A percentile compares a stretch with the other conserved stretches of the same genome.
Evolutionary conservation across 306 rosid genomes (phyloP).

Genomic region (Medicago ruthenica): DNA sequence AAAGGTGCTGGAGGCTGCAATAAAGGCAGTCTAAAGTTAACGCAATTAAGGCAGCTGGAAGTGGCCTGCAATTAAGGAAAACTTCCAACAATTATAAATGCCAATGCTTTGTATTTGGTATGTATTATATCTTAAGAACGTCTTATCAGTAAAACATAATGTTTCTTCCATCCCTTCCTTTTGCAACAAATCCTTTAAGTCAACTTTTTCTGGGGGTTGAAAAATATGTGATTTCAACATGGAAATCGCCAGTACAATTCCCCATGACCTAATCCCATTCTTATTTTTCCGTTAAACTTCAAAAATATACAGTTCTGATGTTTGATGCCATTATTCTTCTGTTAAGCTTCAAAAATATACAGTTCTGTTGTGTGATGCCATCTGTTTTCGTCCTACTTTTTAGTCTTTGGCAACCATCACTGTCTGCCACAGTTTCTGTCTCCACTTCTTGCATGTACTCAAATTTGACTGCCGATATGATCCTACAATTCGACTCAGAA

Average conservation of each 20-base stretch:
- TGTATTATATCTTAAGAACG: background rate
- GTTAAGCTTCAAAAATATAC: background rate
- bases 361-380: background rate
- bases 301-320: too few relatives aligned
- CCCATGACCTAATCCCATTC: conserved; percentile 2
- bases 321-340: too few relatives aligned
- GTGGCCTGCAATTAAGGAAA: background rate
- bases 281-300: background rate
- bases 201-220: background rate
- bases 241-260: background rate
- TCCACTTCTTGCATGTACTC: background rate
- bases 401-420: background rate
- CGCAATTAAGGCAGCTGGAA: background rate
- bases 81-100: background rate
- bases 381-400: background rate
- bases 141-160: background rate
- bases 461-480: background rate
- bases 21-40: background rate
- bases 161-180: conserved; percentile 25
- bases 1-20: background rate
- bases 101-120: background rate
- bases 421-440: background rate
- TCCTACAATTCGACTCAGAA: background rate
- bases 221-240: background rate
- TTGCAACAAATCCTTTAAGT: background rate